Conservation (phyloP, 331 rosid genomes). For the Arachis monticola region DNA sequence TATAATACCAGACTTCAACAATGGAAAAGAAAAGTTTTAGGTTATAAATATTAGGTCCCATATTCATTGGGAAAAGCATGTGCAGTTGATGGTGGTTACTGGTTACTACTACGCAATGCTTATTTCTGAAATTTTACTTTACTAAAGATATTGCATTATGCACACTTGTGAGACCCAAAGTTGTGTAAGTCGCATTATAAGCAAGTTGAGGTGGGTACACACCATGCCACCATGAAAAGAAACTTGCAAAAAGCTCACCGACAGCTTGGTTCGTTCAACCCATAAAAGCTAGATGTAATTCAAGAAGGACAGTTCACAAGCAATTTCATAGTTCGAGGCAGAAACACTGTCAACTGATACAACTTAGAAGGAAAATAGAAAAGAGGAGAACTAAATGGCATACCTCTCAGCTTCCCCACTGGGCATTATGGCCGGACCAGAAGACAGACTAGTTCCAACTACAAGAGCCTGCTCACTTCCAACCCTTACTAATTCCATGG, state of each 20-base stretch:
- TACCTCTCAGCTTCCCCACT: conserved; percentile 93
- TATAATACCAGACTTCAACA: conserved; percentile 4
- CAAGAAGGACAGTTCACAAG: conserved; percentile 15
- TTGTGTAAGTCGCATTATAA: conserved; percentile 14
- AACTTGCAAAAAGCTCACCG: conserved; percentile 28
- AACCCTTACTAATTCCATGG: conserved; percentile 78
- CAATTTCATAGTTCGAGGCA: conserved; percentile 25
- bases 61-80: conserved; percentile 18
- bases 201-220: conserved; percentile 16
- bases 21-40: conserved; percentile 13
- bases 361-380: conserved; percentile 11
- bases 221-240: conserved; percentile 35
- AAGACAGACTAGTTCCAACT: conserved; percentile 82
- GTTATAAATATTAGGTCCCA: neutral
- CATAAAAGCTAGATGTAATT: conserved; percentile 22
- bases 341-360: conserved; percentile 35
- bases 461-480: conserved; percentile 87
- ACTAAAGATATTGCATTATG: conserved; percentile 23
- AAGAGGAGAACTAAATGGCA: conserved; percentile 32
- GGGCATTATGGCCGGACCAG: conserved; percentile 81
- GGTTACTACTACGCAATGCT: conserved; percentile 22
- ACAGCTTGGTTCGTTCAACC: conserved; percentile 29
- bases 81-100: neutral
- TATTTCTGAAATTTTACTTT: neutral
- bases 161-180: conserved; percentile 21